Conservation (phyloP, 2,329 filamentous ascomycete species). For the Xylariaceae sp. region DNA sequence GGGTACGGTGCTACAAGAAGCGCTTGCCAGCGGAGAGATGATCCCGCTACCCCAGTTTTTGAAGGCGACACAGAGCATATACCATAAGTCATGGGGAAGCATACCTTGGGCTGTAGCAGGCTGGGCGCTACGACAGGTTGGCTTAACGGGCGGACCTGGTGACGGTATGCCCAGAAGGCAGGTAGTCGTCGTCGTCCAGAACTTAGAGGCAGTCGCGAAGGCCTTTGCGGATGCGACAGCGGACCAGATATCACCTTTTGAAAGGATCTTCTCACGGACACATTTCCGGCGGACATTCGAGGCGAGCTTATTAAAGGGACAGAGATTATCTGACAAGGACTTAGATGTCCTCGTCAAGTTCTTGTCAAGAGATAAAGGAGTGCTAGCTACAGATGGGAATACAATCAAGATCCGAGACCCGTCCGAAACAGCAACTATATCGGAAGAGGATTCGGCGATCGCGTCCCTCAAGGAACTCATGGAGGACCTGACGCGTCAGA, state of each 20-base stretch:
- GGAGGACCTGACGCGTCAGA: constrained; percentile 75
- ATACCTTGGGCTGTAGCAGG: constrained; percentile 73
- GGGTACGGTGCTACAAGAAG: constrained; percentile 78
- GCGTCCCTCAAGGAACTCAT: constrained; percentile 84
- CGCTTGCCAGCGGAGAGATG: constrained; percentile 71
- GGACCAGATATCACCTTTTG: constrained; percentile 59
- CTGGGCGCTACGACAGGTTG: constrained; percentile 78
- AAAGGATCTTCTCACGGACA: constrained; percentile 71
- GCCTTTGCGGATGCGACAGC: constrained; percentile 56
- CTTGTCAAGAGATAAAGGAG: constrained; percentile 69
- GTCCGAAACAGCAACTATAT: constrained; percentile 58
- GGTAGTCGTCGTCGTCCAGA: constrained; percentile 71
- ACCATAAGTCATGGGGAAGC: constrained; percentile 71
- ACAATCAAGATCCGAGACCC: constrained; percentile 76
- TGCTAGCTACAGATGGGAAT: constrained; percentile 66
- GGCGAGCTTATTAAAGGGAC: constrained; percentile 54
- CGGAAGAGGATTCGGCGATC: constrained; percentile 80
- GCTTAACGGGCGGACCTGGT: constrained; percentile 55
- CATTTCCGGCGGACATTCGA: constrained; percentile 68
- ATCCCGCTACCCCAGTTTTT: constrained; percentile 75
- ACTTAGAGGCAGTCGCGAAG: constrained; percentile 65
- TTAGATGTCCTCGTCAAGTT: constrained; percentile 74
- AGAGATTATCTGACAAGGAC: constrained; percentile 66
- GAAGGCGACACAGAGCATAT: constrained; percentile 70
- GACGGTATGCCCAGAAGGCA: constrained; percentile 66